phyloP scores from a whole-genome alignment of 306 rosid genomes.

The Medicago truncatula region DNA sequence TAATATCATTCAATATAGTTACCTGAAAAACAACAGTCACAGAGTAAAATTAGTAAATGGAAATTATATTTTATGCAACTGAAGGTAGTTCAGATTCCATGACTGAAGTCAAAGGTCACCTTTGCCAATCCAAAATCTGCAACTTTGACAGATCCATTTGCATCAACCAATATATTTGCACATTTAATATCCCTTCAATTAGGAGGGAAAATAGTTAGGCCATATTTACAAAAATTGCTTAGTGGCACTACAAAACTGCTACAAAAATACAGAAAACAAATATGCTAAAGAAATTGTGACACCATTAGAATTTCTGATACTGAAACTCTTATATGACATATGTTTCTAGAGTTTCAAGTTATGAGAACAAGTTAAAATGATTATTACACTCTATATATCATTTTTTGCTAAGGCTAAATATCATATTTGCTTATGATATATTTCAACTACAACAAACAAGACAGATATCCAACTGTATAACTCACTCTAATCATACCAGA shows the following conservation, averaged over 20 bases:
- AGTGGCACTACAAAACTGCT: constrained; percentile 1
- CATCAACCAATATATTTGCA: constrained; percentile 90
- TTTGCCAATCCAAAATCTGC: constrained; percentile 99
- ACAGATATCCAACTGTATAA: background rate
- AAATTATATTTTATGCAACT: background rate
- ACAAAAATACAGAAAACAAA: constrained; percentile 26
- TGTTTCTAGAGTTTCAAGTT: background rate
- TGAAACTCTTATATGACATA: background rate
- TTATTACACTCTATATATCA: background rate
- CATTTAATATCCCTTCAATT: constrained; percentile 86
- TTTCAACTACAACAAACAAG: background rate
- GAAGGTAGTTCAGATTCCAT: constrained; percentile 22
- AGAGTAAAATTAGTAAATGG: constrained; percentile 33
- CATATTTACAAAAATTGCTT: constrained; percentile 33
- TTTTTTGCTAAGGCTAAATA: constrained; percentile 10
- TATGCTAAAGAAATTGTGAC: constrained; percentile 34
- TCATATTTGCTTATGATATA: constrained; percentile 3
- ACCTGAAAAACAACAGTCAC: constrained; percentile 57
- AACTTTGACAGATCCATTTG: constrained; percentile 89
- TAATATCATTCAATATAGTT: constrained; percentile 71
- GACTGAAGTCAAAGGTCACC: constrained; percentile 53
- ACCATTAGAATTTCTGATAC: constrained; percentile 32
- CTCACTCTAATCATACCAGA: background rate
- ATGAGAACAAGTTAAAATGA: background rate
- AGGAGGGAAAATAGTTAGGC: constrained; percentile 21